Evolutionary conservation across 176 grass and related monocot genomes (phyloP).

Genomic region (Canna indica): DNA sequence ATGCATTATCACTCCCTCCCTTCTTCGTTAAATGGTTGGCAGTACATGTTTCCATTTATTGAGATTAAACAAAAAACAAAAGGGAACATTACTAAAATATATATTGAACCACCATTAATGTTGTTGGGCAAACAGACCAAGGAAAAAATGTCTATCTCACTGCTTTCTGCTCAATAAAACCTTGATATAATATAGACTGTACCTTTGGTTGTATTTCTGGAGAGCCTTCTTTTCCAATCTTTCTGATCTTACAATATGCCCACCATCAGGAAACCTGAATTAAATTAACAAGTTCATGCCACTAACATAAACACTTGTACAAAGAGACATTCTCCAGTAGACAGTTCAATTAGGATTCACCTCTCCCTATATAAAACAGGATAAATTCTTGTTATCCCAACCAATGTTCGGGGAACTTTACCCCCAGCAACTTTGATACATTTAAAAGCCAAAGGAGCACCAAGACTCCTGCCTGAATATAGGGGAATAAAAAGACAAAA

Average conservation of each 20-base stretch:
- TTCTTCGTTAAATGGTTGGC: neutral
- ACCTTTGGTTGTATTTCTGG: conserved; percentile 72
- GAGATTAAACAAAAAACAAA: neutral
- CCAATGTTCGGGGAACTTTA: conserved; percentile 62
- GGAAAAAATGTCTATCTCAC: neutral
- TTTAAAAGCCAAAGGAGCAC: conserved; percentile 64
- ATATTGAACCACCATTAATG: neutral
- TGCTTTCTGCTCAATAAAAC: neutral
- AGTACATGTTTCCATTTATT: neutral
- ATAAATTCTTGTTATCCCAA: conserved; percentile 76
- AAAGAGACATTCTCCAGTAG: conserved; percentile 9
- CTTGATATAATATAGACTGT: conserved; percentile 10
- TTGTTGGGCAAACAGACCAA: too few species aligned
- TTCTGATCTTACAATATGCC: conserved; percentile 78
- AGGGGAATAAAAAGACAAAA: neutral
- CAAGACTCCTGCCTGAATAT: conserved; percentile 57
- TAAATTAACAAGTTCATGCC: conserved; percentile 12
- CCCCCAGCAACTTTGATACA: conserved; percentile 79
- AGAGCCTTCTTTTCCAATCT: conserved; percentile 66
- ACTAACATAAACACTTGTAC: conserved; percentile 1
- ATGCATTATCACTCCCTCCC: too few species aligned
- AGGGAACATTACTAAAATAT: neutral
- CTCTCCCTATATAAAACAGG: conserved; percentile 82
- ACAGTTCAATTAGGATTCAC: conserved; percentile 33
- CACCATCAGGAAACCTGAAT: conserved; percentile 63